Evolutionary conservation across 306 rosid species (phyloP).

Genomic region (Cicer arietinum): DNA sequence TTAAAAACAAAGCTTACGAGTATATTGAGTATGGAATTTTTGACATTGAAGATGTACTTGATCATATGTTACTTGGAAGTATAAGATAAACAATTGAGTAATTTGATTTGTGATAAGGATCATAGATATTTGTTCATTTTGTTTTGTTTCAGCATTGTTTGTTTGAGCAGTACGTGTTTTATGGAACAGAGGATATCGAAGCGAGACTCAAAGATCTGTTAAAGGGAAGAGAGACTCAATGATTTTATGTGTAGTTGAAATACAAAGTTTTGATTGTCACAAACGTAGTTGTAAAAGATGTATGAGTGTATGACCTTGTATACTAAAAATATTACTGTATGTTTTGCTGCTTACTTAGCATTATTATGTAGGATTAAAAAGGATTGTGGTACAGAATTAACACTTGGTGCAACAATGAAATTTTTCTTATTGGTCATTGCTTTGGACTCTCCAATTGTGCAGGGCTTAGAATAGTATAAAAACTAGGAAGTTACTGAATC

Average conservation of each 20-base stretch:
- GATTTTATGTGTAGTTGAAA: slow-evolving; percentile 48
- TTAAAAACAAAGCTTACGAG: background rate
- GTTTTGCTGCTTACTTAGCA: background rate
- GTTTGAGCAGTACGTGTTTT: background rate
- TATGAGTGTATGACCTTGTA: no score
- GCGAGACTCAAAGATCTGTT: slow-evolving; percentile 64
- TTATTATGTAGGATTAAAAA: slow-evolving; percentile 17
- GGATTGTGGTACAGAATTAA: background rate
- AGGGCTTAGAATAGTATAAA: no score
- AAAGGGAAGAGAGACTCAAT: slow-evolving; percentile 55
- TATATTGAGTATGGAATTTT: slow-evolving; percentile 4
- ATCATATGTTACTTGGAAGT: background rate
- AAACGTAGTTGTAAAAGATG: slow-evolving; percentile 40
- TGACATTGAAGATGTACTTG: background rate
- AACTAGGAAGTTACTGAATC: no score
- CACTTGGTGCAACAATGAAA: background rate
- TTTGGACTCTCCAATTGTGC: background rate
- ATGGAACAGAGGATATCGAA: slow-evolving; percentile 59
- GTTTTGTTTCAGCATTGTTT: background rate
- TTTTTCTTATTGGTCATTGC: slow-evolving; percentile 11
- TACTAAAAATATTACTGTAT: slow-evolving; percentile 26
- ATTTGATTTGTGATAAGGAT: no score
- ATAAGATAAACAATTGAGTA: background rate
- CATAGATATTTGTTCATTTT: no score
- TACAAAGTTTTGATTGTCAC: slow-evolving; percentile 37